Percentiles rank a stretch among this genome's conserved stretches.
phyloP scores from a whole-genome alignment of 2,329 filamentous ascomycete genomes.

The Fulvia fulva region DNA sequence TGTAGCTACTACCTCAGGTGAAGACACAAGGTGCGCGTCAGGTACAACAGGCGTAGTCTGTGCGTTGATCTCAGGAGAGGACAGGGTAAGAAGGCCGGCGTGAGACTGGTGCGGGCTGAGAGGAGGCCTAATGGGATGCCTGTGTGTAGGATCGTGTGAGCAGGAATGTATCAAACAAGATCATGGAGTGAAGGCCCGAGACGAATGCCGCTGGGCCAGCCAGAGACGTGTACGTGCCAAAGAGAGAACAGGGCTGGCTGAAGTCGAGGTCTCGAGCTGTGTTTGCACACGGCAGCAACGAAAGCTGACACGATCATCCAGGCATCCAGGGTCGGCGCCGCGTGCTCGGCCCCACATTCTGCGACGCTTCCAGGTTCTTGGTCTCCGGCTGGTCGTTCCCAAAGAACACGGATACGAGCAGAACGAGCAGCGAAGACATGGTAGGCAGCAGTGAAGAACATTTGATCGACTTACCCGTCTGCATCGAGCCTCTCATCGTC shows the following conservation, averaged over 20 bases:
- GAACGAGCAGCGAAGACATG: background rate
- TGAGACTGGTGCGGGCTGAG: conserved; percentile 47
- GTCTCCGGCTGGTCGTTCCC: background rate
- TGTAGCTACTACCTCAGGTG: conserved; percentile 11
- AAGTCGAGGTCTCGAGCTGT: background rate
- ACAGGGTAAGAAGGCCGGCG: conserved; percentile 46
- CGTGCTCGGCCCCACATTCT: background rate
- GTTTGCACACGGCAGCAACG: background rate
- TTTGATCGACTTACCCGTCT: conserved; percentile 29
- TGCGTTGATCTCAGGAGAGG: conserved; percentile 42
- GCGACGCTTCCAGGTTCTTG: background rate
- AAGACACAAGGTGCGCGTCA: conserved; percentile 19
- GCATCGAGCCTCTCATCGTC: conserved; percentile 48
- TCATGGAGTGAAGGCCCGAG: conserved; percentile 2
- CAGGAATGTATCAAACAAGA: background rate
- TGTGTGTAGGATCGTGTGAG: conserved; percentile 8
- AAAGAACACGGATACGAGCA: background rate
- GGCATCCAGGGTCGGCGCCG: background rate
- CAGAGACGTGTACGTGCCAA: background rate
- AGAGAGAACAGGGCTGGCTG: background rate
- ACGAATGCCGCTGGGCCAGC: background rate
- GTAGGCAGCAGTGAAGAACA: conserved; percentile 1
- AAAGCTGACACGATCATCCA: conserved; percentile 3
- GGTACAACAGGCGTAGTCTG: conserved; percentile 26
- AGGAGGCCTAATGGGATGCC: conserved; percentile 26